phyloP scores from a whole-genome alignment of 2,329 filamentous ascomycete genomes.

The Mycosphaerella arachidis region DNA sequence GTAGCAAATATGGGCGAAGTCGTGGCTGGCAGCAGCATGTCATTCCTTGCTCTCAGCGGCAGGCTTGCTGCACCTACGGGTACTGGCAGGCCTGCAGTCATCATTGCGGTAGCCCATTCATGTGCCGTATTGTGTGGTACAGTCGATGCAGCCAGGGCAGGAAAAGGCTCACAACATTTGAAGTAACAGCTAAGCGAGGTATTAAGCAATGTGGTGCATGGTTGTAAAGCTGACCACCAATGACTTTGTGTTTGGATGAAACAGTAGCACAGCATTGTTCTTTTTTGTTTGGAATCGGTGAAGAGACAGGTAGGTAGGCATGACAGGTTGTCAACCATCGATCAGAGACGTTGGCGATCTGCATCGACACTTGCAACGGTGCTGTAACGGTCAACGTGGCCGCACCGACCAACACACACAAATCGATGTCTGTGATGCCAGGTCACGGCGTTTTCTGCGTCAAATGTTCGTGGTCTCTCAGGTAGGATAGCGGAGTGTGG shows the following conservation, averaged over 20 bases:
- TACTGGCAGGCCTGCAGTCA: not conserved
- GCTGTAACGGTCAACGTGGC: slow-evolving; percentile 12
- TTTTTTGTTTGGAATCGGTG: not conserved
- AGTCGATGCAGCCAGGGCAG: not conserved
- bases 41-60: not conserved
- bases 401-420: not conserved
- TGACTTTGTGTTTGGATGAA: slow-evolving; percentile 6
- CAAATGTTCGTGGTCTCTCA: slow-evolving; percentile 3
- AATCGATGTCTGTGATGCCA: not conserved
- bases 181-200: not conserved
- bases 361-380: slow-evolving; percentile 8
- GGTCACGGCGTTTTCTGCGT: not conserved
- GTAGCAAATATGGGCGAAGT: not conserved
- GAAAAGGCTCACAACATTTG: not conserved
- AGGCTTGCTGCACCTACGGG: not conserved
- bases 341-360: slow-evolving; percentile 1
- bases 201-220: not conserved
- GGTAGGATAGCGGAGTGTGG: not conserved
- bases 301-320: slow-evolving; percentile 3
- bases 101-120: not conserved
- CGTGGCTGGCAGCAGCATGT: not conserved
- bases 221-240: slow-evolving; percentile 1
- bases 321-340: slow-evolving; percentile 16
- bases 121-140: not conserved
- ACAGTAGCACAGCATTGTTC: slow-evolving; percentile 6